Evolutionary conservation across 140 eudicot species (phyloP).

Genomic region (Bidens hawaiensis): DNA sequence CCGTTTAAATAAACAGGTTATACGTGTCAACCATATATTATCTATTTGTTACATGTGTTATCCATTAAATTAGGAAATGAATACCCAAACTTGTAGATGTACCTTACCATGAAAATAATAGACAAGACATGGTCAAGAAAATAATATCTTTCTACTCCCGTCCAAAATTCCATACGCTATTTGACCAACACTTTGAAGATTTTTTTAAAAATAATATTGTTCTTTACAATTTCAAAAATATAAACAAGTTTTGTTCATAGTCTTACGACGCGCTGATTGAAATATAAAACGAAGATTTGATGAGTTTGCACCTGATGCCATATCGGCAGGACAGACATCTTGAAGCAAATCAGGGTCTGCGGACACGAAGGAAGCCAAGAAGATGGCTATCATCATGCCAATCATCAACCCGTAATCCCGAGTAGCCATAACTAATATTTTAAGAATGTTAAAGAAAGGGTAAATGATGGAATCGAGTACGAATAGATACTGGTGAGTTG

Average conservation of each 20-base stretch:
- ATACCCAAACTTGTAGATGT: neutral
- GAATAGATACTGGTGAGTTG: neutral
- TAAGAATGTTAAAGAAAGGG: neutral
- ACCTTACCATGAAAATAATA: neutral
- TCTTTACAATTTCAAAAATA: neutral
- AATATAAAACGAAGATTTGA: neutral
- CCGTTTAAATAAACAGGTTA: no score
- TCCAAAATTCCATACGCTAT: no score
- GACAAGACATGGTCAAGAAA: neutral
- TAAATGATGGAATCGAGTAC: neutral
- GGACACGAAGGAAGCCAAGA: slow-evolving; percentile 14
- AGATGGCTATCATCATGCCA: slow-evolving; percentile 17
- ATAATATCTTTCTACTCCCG: no score
- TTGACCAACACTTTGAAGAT: no score
- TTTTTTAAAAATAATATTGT: neutral
- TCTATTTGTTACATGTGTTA: no score
- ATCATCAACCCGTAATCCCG: neutral
- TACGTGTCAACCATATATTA: no score
- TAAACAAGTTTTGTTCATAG: neutral
- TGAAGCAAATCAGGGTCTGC: slow-evolving; percentile 74
- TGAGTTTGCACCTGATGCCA: slow-evolving; percentile 19
- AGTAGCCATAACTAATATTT: neutral
- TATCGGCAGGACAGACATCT: slow-evolving; percentile 73
- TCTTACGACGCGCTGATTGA: neutral
- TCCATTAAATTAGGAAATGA: no score